Conservation (phyloP, 148 eudicot genomes). For the Mesembryanthemum crystallinum region DNA sequence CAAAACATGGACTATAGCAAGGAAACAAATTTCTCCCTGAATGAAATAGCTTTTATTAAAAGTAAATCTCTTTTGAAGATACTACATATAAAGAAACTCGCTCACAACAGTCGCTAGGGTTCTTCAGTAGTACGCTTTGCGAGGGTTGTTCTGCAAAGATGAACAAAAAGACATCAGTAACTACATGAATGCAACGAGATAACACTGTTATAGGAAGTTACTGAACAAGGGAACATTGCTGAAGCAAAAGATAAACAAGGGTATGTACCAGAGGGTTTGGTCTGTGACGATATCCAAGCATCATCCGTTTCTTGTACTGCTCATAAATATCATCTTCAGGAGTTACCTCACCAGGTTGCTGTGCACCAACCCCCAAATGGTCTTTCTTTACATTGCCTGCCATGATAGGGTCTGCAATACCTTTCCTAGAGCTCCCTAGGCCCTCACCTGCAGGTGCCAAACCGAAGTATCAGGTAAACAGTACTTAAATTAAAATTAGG, state of each 20-base stretch:
- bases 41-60: neutral
- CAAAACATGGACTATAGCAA: neutral
- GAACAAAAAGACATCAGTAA: constrained; percentile 18
- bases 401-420: constrained; percentile 84
- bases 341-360: constrained; percentile 85
- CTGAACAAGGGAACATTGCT: neutral
- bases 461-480: neutral
- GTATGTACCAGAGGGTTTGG: constrained; percentile 84
- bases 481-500: too few species aligned
- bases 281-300: constrained; percentile 87
- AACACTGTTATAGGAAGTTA: neutral
- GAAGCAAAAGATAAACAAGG: neutral
- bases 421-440: constrained; percentile 87
- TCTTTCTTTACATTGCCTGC: constrained; percentile 83
- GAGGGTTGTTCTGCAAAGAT: constrained; percentile 64
- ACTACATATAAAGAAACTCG: neutral
- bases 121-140: constrained; percentile 79
- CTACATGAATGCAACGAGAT: neutral
- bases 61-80: neutral
- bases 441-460: constrained; percentile 66
- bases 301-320: constrained; percentile 98
- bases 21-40: neutral
- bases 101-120: neutral
- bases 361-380: constrained; percentile 92
- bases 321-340: constrained; percentile 96